Evolutionary conservation across 352 stramenopile genomes (phyloP).

Genomic region (Phytophthora pseudosyringae): DNA sequence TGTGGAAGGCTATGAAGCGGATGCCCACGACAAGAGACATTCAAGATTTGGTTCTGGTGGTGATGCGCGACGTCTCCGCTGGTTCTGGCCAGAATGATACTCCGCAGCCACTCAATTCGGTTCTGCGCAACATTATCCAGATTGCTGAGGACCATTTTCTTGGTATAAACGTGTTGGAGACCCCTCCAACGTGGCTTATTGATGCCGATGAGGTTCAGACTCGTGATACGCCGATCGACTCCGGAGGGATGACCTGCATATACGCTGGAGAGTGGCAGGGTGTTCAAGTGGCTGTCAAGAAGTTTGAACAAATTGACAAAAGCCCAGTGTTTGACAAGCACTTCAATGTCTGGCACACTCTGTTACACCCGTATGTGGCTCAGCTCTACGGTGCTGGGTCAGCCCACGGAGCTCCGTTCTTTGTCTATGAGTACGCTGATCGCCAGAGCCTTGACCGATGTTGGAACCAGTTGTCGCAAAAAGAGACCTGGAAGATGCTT

Average conservation of each 20-base stretch:
- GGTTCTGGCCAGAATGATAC: no score
- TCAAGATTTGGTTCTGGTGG: no score
- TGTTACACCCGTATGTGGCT: conserved; percentile 33
- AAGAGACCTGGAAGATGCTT: conserved; percentile 13
- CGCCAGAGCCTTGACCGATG: conserved; percentile 25
- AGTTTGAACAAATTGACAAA: conserved; percentile 22
- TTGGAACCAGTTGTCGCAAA: conserved; percentile 17
- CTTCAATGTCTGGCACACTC: conserved; percentile 21
- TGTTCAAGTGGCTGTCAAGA: conserved; percentile 31
- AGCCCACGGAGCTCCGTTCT: conserved; percentile 26
- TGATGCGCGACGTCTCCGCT: no score
- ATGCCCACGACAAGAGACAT: not conserved
- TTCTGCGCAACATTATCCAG: no score
- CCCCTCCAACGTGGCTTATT: not conserved
- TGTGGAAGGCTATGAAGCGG: no score
- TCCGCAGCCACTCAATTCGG: no score
- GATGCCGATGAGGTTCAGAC: not conserved
- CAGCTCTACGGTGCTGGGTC: conserved; percentile 34
- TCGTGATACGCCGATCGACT: not conserved
- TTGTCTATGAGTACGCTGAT: conserved; percentile 37
- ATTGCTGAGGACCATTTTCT: no score
- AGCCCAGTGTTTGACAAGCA: conserved; percentile 41
- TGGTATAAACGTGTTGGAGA: not conserved
- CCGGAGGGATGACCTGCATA: conserved; percentile 6
- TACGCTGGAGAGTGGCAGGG: conserved; percentile 29